A percentile compares a stretch with the other conserved stretches of the same genome.
Conservation (phyloP, 495 filamentous ascomycete genomes). For the Chaetomium tenue region DNA sequence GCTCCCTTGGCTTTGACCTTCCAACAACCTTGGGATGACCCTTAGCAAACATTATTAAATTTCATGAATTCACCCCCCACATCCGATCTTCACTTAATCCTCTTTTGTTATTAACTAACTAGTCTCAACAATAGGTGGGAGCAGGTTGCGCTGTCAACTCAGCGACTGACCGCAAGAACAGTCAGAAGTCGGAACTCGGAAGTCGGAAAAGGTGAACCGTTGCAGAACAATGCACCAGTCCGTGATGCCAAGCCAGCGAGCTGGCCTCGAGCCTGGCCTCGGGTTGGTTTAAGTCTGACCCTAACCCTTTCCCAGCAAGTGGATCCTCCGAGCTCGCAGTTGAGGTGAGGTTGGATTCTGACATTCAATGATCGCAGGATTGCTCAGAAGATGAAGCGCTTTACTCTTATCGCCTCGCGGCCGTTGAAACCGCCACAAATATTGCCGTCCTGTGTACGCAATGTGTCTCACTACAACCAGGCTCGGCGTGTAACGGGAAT, state of each 20-base stretch:
- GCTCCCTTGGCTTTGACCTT: no score
- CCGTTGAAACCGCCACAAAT: slow-evolving; percentile 12
- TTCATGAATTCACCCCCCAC: no score
- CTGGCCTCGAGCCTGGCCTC: no score
- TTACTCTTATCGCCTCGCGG: slow-evolving; percentile 1
- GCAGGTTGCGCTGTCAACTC: no score
- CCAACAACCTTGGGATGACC: no score
- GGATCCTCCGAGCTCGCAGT: slow-evolving; percentile 12
- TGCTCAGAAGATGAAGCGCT: slow-evolving; percentile 16
- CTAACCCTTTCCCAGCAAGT: slow-evolving; percentile 18
- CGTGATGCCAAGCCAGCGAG: background rate
- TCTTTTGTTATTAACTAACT: no score
- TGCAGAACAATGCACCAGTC: background rate
- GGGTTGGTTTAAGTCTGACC: background rate
- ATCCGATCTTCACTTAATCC: no score
- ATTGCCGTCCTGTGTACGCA: background rate
- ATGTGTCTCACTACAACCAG: slow-evolving; percentile 2
- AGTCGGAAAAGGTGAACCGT: slow-evolving; percentile 20
- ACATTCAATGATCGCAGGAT: slow-evolving; percentile 9
- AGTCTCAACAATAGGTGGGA: no score
- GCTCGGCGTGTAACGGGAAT: slow-evolving; percentile 16
- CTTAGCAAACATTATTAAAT: no score
- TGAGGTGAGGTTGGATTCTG: background rate
- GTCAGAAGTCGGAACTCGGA: no score
- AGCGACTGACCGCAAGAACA: no score